phyloP scores from a whole-genome alignment of 2,329 filamentous ascomycete genomes.

The Scortechinia acanthostroma region DNA sequence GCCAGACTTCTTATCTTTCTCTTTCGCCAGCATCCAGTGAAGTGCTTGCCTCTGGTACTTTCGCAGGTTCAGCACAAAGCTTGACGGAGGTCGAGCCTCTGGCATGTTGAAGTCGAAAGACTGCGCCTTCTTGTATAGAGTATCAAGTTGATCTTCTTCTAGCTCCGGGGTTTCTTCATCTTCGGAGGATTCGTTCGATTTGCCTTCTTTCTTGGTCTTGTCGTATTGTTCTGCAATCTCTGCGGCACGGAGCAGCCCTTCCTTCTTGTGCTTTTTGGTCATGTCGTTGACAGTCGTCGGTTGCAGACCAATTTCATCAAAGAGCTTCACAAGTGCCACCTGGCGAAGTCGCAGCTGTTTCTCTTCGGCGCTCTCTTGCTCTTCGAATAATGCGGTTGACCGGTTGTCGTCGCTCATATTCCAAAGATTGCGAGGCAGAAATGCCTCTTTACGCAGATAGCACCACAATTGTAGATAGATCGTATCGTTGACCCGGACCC shows the following conservation, averaged over 20 bases:
- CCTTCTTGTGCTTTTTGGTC: conserved; percentile 72
- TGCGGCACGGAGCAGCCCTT: conserved; percentile 78
- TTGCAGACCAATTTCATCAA: conserved; percentile 79
- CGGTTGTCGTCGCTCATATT: conserved; percentile 58
- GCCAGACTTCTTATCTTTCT: conserved; percentile 68
- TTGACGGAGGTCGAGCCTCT: conserved; percentile 73
- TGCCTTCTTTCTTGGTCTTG: conserved; percentile 32
- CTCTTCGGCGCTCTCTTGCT: conserved; percentile 79
- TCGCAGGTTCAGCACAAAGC: conserved; percentile 75
- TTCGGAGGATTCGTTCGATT: conserved; percentile 8
- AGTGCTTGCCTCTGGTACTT: conserved; percentile 94
- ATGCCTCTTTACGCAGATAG: conserved; percentile 68
- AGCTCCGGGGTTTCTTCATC: conserved; percentile 47
- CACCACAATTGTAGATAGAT: conserved; percentile 83
- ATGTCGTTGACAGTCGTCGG: conserved; percentile 70
- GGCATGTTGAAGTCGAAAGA: conserved; percentile 93
- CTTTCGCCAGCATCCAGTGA: conserved; percentile 93
- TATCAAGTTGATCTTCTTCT: conserved; percentile 90
- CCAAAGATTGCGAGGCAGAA: conserved; percentile 25
- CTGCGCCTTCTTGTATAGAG: conserved; percentile 89
- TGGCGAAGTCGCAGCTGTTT: conserved; percentile 77
- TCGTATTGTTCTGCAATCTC: conserved; percentile 77
- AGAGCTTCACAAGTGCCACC: conserved; percentile 78
- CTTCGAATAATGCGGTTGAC: conserved; percentile 69
- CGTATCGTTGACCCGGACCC: conserved; percentile 81